Conservation (phyloP, 768 basidiomycete species). For the Lactarius sp. region DNA sequence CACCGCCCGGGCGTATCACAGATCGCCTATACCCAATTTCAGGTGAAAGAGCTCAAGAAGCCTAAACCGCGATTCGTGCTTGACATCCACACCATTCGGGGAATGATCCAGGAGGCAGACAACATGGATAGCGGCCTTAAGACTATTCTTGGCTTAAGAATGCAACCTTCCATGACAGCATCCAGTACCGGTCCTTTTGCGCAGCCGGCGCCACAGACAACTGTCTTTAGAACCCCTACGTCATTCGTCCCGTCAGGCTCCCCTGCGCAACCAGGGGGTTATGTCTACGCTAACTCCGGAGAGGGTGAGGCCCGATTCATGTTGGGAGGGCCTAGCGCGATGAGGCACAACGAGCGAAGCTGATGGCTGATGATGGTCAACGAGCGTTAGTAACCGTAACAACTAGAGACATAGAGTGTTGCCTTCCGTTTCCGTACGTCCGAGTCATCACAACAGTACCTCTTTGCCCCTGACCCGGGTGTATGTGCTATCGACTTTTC, state of each 20-base stretch:
- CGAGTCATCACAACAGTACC: no score
- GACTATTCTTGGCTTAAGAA: background rate
- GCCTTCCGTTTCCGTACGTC: no score
- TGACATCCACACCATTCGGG: conserved; percentile 20
- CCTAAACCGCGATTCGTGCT: conserved; percentile 18
- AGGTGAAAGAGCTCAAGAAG: conserved; percentile 15
- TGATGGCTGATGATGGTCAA: background rate
- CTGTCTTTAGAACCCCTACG: background rate
- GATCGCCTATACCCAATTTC: conserved; percentile 14
- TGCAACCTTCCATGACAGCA: background rate
- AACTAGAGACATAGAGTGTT: background rate
- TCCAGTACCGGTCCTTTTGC: background rate
- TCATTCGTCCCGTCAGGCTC: background rate
- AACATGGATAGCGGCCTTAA: conserved; percentile 19
- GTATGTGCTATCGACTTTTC: background rate
- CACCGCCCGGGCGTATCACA: background rate
- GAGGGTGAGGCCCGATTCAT: conserved; percentile 59
- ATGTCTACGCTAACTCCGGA: conserved; percentile 63
- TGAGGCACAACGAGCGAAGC: conserved; percentile 26
- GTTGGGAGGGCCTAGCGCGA: conserved; percentile 57
- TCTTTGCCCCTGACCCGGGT: no score
- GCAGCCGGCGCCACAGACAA: conserved; percentile 6
- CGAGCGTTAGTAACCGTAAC: background rate
- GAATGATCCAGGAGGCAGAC: conserved; percentile 22
- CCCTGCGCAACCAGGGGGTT: background rate